Evolutionary conservation across 179 eudicot species (phyloP), one percentile per base, ranked within the genome.

Genomic region (Spinacia oleracea): DNA sequence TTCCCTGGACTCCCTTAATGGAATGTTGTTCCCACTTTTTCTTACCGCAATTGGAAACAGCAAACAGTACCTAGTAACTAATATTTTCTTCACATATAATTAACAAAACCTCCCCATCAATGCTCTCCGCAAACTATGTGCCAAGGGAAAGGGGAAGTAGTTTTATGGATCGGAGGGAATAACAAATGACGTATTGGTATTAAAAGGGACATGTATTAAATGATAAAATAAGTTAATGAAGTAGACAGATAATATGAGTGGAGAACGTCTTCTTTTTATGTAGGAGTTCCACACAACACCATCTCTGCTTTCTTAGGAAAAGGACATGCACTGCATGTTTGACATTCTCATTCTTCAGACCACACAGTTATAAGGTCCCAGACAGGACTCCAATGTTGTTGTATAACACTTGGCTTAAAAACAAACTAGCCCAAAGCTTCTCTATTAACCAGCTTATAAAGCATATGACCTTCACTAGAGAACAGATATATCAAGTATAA

Each of bases 371-470:
- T 63, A 21, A 63, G 35, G 66, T 62, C 16, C 14, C 40, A 29
- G 18, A 29, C 18, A 23, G 16, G 31, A 62, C 0, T 3, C 5
- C 5, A 12, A 27, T 62, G 66, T 11, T 62, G 66, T 11, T 25
- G 32, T 29, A 12, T 12, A 63, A 15, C 14, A 63, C 1, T 63
- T 63, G 68, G 40, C 40, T 29, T 63, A 67, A 21, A 67, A 5
- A 63, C 38, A 63, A 67, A 67, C 29, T 40, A 67, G 9, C 72
- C 50, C 38, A 63, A 63, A 35, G 45, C n/a, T 25, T 50, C 68
- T 27, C 48, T 2, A 6, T 6, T 18, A 67, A 21, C 40, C 10
- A 9, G 48, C 15, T 18, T 67, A 0, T 46, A 29, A 11, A 70
- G 38, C 56, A 46, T 29, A 70, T 46, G 6, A 70, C 23, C 58